A percentile compares a stretch with the other conserved stretches of the same genome.
Evolutionary conservation across 2,329 filamentous ascomycete species (phyloP).

Genomic region (Diaporthe batatas): DNA sequence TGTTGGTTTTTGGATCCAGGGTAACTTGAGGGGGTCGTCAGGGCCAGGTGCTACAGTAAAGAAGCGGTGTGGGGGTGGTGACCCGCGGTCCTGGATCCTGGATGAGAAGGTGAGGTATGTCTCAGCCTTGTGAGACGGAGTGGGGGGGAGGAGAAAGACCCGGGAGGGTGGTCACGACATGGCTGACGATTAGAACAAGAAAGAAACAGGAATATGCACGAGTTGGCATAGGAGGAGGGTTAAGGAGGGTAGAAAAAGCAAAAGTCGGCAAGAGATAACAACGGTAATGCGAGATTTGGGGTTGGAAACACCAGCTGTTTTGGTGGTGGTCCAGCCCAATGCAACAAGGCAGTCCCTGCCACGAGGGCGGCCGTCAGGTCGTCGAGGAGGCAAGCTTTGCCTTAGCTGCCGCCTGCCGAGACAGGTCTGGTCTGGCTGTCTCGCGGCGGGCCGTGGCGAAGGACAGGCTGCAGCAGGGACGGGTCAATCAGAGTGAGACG

Average conservation of each 20-base stretch:
- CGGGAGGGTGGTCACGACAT: constrained; percentile 17
- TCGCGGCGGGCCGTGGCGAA: constrained; percentile 28
- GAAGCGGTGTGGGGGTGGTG: neutral
- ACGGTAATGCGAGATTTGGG: neutral
- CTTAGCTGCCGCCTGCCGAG: constrained; percentile 34
- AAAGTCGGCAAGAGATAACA: neutral
- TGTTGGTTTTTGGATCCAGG: neutral
- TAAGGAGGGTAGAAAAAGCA: neutral
- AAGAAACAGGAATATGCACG: neutral
- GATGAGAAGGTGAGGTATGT: neutral
- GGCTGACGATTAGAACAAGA: neutral
- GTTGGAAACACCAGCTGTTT: constrained; percentile 29
- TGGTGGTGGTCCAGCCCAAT: constrained; percentile 20
- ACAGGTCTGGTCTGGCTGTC: neutral
- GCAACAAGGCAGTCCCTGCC: constrained; percentile 17
- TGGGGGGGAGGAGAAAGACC: neutral
- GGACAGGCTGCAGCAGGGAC: neutral
- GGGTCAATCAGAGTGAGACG: neutral
- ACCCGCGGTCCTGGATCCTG: constrained; percentile 2
- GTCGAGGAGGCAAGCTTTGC: neutral
- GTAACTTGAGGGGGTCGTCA: neutral
- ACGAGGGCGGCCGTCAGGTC: neutral
- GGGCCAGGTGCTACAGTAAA: neutral
- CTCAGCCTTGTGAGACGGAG: constrained; percentile 30
- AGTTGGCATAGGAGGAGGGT: neutral